Evolutionary conservation across 1,284 basidiomycete species (phyloP).

Genomic region (Ustilago sp.): DNA sequence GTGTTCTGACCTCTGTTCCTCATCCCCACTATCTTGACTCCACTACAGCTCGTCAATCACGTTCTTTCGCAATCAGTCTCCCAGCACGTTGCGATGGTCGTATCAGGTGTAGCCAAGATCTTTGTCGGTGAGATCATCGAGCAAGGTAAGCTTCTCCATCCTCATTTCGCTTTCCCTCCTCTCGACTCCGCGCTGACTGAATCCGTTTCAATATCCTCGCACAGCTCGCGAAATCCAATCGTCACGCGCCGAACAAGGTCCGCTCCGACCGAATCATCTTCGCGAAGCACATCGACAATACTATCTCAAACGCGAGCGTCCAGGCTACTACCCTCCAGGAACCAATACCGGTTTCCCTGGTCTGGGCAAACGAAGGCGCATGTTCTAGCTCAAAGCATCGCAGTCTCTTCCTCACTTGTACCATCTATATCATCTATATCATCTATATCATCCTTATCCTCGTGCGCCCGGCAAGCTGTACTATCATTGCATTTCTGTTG

Average conservation of each 20-base stretch:
- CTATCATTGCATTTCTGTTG: slow-evolving; percentile 1
- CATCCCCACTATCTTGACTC: not conserved
- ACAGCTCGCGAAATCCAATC: slow-evolving; percentile 80
- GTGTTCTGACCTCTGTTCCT: not conserved
- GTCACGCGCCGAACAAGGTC: slow-evolving; percentile 78
- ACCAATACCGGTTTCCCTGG: slow-evolving; percentile 55
- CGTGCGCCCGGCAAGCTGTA: not conserved
- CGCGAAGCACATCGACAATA: slow-evolving; percentile 87
- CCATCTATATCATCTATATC: slow-evolving; percentile 1
- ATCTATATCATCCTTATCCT: no score
- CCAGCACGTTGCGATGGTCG: slow-evolving; percentile 85
- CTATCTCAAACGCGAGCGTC: slow-evolving; percentile 77
- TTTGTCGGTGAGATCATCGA: slow-evolving; percentile 93
- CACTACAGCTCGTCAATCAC: slow-evolving; percentile 83
- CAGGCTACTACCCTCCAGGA: slow-evolving; percentile 63
- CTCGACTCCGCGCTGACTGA: not conserved
- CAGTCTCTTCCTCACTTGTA: not conserved
- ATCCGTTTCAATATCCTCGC: not conserved
- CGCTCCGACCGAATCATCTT: slow-evolving; percentile 85
- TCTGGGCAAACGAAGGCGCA: slow-evolving; percentile 56
- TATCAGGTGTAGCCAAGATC: slow-evolving; percentile 88
- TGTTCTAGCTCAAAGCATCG: slow-evolving; percentile 45
- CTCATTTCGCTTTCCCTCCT: not conserved
- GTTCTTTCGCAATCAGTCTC: slow-evolving; percentile 81
- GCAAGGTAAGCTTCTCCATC: slow-evolving; percentile 75